These are phyloP conservation scores for Podaxis sp. DNA, from an alignment of 768 basidiomycete species.

Conservation along the genomic window DNA sequence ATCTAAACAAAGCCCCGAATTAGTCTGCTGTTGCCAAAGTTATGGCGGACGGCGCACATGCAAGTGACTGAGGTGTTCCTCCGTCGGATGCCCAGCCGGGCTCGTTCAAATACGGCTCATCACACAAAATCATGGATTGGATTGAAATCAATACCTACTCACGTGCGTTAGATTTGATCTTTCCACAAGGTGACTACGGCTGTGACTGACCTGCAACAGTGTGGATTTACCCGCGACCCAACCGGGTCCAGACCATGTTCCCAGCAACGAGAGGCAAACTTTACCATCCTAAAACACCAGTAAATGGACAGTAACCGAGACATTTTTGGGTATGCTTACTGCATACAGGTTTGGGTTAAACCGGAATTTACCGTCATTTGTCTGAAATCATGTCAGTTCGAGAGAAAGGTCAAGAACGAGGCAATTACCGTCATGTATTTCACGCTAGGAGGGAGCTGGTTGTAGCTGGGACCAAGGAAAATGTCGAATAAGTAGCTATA, in stretches of 20 bases:
- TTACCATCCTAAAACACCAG: slow-evolving; percentile 72
- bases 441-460: slow-evolving; percentile 75
- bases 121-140: slow-evolving; percentile 94
- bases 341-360: slow-evolving; percentile 97
- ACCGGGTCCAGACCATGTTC: slow-evolving; percentile 92
- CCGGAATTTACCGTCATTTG: slow-evolving; percentile 83
- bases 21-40: neutral
- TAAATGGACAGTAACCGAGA: neutral
- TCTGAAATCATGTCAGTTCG: slow-evolving; percentile 39
- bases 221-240: slow-evolving; percentile 92
- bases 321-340: slow-evolving; percentile 37
- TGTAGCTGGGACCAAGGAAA: slow-evolving; percentile 88
- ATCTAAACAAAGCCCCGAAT: slow-evolving; percentile 41
- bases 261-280: slow-evolving; percentile 88
- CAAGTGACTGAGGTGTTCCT: slow-evolving; percentile 72
- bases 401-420: neutral
- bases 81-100: slow-evolving; percentile 79
- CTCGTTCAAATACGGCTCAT: slow-evolving; percentile 92
- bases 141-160: slow-evolving; percentile 88
- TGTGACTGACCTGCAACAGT: slow-evolving; percentile 64
- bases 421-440: slow-evolving; percentile 59
- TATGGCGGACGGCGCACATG: slow-evolving; percentile 52
- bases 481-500: slow-evolving; percentile 75
- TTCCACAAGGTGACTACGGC: neutral
- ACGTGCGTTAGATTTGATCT: slow-evolving; percentile 38